Evolutionary conservation across 495 filamentous ascomycete species (phyloP), one percentile per base, ranked within the genome.

Genomic region (Lasiosphaeria ovina): DNA sequence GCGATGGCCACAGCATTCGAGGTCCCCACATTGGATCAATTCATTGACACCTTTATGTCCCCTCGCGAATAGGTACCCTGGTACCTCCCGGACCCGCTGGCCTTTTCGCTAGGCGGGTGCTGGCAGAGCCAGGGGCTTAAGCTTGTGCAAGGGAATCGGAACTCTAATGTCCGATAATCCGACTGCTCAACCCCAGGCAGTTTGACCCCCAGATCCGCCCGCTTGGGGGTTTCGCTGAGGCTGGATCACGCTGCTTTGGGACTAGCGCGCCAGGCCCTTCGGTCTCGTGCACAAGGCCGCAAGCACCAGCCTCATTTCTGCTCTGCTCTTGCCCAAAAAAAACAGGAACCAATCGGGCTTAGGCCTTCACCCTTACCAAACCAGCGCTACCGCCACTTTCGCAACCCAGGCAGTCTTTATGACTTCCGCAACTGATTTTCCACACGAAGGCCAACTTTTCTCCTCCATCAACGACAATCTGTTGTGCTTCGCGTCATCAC

Each of bases 351-450:
- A 47, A 47, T 47, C 4, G 8, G 44, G 44, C 12, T 11, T 36
- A 49, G 8, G 31, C 17, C 17, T 4, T 40, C 36, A 10, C 12
- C 40, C 52, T 16, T 17, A 40, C 38, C 35, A 40, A 62, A 63
- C 63, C 12, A 11, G 61, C 66, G 65, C 58, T 14, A 60, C 35
- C 68, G 61, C 55, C 17, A 31, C 51, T 38, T 6, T 54, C 51
- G 34, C 32, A 35, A 5, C 1, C 60, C 55, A 50, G 53, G 55
- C 57, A 61, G 54, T 60, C 60, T 71, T 66, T 66, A 62, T 66
- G 63, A 49, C 58, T 42, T 47, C 57, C 53, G 55, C 60, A 50
- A 53, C 87, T 89, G 95, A 57, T 59, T 63, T 66, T 55, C 63
- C 55, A 52, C 51, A 60, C 65, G 12, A 48, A 54, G 48, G 42